Evolutionary conservation across 129 eudicot genomes (phyloP).

Genomic region (Helianthus annuus): HanXRQr2.0-SUNRISE NC_035449.2:19240473-19240972

Average conservation of each 20-base stretch:
- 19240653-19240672: constrained; percentile 92
- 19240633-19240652: constrained; percentile 39
- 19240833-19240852: constrained; percentile 56
- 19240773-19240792: constrained; percentile 46
- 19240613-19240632: neutral
- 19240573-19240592: no score
- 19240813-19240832: constrained; percentile 54
- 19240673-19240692: constrained; percentile 90
- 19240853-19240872: constrained; percentile 29
- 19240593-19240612: no score
- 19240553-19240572: no score
- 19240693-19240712: constrained; percentile 98
- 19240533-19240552: no score
- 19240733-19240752: constrained; percentile 59
- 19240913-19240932: constrained; percentile 38
- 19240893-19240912: constrained; percentile 19
- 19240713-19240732: constrained; percentile 92
- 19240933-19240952: constrained; percentile 30
- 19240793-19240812: constrained; percentile 52
- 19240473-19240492: no score
- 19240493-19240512: no score
- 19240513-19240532: no score
- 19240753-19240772: constrained; percentile 11
- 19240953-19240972: constrained; percentile 38
- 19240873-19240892: constrained; percentile 21